phyloP scores from a whole-genome alignment of 768 basidiomycete species.

The Collybiopsis luxurians region DNA sequence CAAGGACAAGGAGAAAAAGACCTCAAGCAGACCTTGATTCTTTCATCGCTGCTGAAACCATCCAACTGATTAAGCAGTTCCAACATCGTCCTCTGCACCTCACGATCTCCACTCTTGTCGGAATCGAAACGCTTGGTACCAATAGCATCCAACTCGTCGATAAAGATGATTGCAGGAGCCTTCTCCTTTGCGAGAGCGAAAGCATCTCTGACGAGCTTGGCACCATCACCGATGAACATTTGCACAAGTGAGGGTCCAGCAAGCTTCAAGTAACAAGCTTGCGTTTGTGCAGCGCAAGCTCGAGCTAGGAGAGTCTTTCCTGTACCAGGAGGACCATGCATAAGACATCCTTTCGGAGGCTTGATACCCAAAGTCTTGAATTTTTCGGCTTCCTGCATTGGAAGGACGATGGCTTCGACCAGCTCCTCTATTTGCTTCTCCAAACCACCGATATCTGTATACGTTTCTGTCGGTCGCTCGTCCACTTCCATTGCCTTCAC shows the following conservation, averaged over 20 bases:
- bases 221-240: constrained; percentile 99
- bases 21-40: constrained; percentile 76
- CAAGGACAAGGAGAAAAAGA: constrained; percentile 7
- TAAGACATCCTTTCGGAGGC: constrained; percentile 95
- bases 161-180: constrained; percentile 98
- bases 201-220: constrained; percentile 96
- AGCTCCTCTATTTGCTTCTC: constrained; percentile 99
- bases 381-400: constrained; percentile 98
- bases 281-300: constrained; percentile 96
- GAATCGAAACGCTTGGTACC: constrained; percentile 98
- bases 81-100: constrained; percentile 99
- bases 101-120: constrained; percentile 97
- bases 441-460: constrained; percentile 95
- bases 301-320: constrained; percentile 97
- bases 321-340: constrained; percentile 99
- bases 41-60: constrained; percentile 94
- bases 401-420: constrained; percentile 95
- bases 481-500: constrained; percentile 99
- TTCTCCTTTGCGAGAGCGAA: constrained; percentile 99
- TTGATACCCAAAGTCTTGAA: constrained; percentile 98
- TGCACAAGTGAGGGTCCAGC: constrained; percentile 98
- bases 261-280: constrained; percentile 96
- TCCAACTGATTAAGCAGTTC: constrained; percentile 98
- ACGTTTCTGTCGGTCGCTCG: constrained; percentile 94
- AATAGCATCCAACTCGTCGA: constrained; percentile 98